Base-by-base conservation (phyloP, 441 rosid species). In the Raphanus hybrid region DNA sequence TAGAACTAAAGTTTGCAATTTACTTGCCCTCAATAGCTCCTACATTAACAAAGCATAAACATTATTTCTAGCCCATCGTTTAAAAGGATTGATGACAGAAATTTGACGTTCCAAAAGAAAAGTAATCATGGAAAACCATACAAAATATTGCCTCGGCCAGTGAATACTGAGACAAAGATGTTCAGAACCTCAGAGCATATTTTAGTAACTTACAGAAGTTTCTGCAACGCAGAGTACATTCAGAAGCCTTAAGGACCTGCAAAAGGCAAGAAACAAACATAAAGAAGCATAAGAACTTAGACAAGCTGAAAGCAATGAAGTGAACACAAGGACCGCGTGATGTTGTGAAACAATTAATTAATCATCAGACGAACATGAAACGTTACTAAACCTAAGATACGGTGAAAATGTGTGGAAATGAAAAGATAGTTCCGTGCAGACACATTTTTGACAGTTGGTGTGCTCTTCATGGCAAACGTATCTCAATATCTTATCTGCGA, bases 201-300 rank as follows among this genome's bases (percentile, higher is more conserved):
- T 4, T 32, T 63, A 1, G 32, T 61, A 75, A 80, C 96, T 82
- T 91, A 94, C 98, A 80, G 88, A 85, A 68, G 87, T 84, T 86
- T 94, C 97, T 57, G 84, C 70, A 77, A 77, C 81, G 77, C 95
- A 91, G 41, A 90, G 84, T 45, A 89, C 97, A 87, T 80, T 91
- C 78, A 80, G 93, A 87, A 94, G 97, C 84, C 93, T 87, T 84
- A 94, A 76, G 76, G 72, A 86, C 84, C 97, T 92, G 93, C 85
- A 77, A 60, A 77, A 78, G 67, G 69, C 78, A 71, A 62, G 63
- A 35, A 64, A 57, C 4, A 7, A 20, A 68, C 9, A 3, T 3
- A 69, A 71, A 73, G 57, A 71, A 48, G 26, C 29, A 58, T 32
- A 16, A 15, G 55, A 64, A 18, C 61, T 18, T 7, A 57, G 9